These are phyloP conservation scores for Ustilago xerochloae DNA, from an alignment of 1,284 basidiomycete genomes.

Conservation along the genomic window DNA sequence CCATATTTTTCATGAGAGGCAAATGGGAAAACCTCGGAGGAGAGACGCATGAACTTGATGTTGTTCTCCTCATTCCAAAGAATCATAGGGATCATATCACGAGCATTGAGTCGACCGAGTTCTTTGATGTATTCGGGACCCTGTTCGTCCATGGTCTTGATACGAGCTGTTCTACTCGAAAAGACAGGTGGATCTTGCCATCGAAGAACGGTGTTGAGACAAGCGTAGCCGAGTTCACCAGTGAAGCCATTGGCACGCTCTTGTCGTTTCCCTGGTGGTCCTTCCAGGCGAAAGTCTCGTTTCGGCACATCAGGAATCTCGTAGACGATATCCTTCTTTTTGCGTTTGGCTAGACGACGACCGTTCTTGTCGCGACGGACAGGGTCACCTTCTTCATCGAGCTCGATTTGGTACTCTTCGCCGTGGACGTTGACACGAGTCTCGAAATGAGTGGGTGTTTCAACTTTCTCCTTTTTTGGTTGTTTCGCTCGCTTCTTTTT, in stretches of 20 bases:
- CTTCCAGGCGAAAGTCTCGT: conserved; percentile 57
- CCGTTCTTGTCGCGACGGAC: conserved; percentile 68
- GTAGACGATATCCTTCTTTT: conserved; percentile 75
- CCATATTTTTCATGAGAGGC: conserved; percentile 83
- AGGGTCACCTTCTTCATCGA: conserved; percentile 54
- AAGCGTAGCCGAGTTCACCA: conserved; percentile 76
- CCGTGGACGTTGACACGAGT: conserved; percentile 42
- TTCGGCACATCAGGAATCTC: conserved; percentile 74
- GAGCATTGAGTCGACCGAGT: conserved; percentile 79
- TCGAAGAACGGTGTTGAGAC: conserved; percentile 83
- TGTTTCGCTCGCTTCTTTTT: conserved; percentile 28
- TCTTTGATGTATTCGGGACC: conserved; percentile 83
- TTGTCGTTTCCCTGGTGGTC: conserved; percentile 33
- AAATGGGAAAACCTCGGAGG: conserved; percentile 85
- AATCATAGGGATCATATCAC: conserved; percentile 77
- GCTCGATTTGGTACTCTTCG: conserved; percentile 45
- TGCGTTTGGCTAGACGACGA: conserved; percentile 70
- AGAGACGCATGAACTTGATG: conserved; percentile 65
- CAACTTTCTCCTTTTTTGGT: conserved; percentile 36
- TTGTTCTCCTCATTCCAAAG: conserved; percentile 63
- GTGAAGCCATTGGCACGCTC: conserved; percentile 47
- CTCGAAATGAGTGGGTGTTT: conserved; percentile 35
- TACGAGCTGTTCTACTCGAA: conserved; percentile 80
- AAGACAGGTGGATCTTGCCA: conserved; percentile 79
- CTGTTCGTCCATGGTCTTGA: conserved; percentile 82